Percentiles rank a stretch among this genome's conserved stretches.
Evolutionary conservation across 2,329 filamentous ascomycete species (phyloP).

Genomic region (Erysiphe pulchra): DNA sequence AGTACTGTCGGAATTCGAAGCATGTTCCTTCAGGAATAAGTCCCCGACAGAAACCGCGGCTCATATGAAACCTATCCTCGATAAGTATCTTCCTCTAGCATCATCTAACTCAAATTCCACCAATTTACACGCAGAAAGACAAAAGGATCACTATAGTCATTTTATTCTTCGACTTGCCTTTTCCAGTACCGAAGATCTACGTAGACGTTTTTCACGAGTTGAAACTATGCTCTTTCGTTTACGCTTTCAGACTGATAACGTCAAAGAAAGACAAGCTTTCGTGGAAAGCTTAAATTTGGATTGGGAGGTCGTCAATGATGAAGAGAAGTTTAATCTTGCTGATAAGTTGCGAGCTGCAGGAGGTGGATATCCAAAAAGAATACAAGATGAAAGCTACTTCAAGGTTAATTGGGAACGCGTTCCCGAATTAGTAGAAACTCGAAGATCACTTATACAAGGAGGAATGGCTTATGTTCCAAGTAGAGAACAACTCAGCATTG

Average conservation of each 20-base stretch:
- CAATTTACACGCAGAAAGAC: constrained; percentile 44
- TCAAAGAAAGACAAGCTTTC: constrained; percentile 47
- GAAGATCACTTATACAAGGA: constrained; percentile 47
- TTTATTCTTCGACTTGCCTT: constrained; percentile 92
- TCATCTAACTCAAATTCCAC: constrained; percentile 39
- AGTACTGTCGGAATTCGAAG: constrained; percentile 76
- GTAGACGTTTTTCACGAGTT: constrained; percentile 60
- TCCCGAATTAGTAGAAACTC: constrained; percentile 62
- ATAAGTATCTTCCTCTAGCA: constrained; percentile 65
- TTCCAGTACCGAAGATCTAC: constrained; percentile 68
- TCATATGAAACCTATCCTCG: constrained; percentile 66
- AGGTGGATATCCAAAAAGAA: constrained; percentile 15
- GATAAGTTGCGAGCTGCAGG: constrained; percentile 13
- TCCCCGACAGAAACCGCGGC: constrained; percentile 52
- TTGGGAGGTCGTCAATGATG: constrained; percentile 59
- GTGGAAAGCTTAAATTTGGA: constrained; percentile 53
- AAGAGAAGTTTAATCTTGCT: constrained; percentile 33
- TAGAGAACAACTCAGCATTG: constrained; percentile 67
- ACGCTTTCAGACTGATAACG: constrained; percentile 53
- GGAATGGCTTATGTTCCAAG: constrained; percentile 84
- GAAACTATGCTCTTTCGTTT: constrained; percentile 78
- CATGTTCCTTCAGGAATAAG: constrained; percentile 86
- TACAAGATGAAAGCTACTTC: constrained; percentile 73
- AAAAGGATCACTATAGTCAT: constrained; percentile 93
- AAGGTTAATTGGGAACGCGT: constrained; percentile 93